Evolutionary conservation across 352 stramenopile genomes (phyloP), one percentile per base, ranked within the genome.

Genomic region (Pythium diclinum): DNA sequence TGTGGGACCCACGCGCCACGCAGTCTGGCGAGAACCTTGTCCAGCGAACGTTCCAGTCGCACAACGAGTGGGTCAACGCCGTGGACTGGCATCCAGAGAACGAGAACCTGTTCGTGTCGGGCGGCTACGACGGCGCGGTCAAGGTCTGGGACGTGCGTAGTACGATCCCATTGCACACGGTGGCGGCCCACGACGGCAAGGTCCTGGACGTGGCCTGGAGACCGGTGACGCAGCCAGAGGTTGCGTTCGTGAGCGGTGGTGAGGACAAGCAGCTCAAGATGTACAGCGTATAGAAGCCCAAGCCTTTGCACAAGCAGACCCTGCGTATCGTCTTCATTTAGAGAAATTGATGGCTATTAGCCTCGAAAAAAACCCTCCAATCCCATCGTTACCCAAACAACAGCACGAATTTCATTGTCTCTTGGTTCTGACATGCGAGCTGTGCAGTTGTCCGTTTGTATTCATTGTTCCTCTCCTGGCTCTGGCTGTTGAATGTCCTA

Each of bases 211-310:
- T 94, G 9, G 77, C 80, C 6, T 95, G 87, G 87, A 71, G 80
- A 66, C 71, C 69, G 25, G 51, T 66, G 34, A 63, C 75, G 17
- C 56, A 74, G 46, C 52, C 55, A 19, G 65, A 61, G 54, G 59
- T 85, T 32, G 74, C 80, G 19, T 89, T 94, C 34, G 86, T 82
- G 36, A 92, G 81, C n/a, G 86, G 86, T 33, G 86, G 86, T 16
- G 83, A 90, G 25, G 86, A 95, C 75, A 92, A 89, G 74, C 85
- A 92, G 72, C 74, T 95, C 25, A 93, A 93, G 73, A 83, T 92
- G 62, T 95, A 87, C 67, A 90, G 79, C 67, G 79, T 91, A 70
- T 91, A 92, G 71, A 82, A 30, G 16, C 47, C 38, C n/a, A 14
- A 21, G 59, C 36, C 23, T 25, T 17, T n/a, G 25, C 44, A 23